Evolutionary conservation across 2,329 filamentous ascomycete genomes (phyloP).

Genomic region (Proliferodiscus dingleyae): DNA sequence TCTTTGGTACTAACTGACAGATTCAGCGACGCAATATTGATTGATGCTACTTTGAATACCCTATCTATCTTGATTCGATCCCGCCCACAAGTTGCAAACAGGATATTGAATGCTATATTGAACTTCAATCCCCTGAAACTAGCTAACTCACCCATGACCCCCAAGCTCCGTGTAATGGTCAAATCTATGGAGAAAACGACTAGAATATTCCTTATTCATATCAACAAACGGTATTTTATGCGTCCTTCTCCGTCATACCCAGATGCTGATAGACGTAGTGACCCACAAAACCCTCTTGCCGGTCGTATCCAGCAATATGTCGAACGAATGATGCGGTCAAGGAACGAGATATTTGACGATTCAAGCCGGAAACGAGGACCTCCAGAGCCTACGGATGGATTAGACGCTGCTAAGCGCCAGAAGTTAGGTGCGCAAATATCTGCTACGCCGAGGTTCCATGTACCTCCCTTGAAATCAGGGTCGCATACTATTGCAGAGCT

Average conservation of each 20-base stretch:
- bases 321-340: conserved; percentile 73
- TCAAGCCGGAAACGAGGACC: conserved; percentile 70
- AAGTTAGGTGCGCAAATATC: conserved; percentile 53
- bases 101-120: conserved; percentile 79
- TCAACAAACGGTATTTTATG: conserved; percentile 66
- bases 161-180: conserved; percentile 74
- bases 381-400: conserved; percentile 63
- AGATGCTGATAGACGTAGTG: conserved; percentile 46
- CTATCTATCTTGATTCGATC: conserved; percentile 78
- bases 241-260: conserved; percentile 1
- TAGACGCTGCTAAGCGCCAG: conserved; percentile 78
- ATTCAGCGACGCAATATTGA: conserved; percentile 73
- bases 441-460: conserved; percentile 20
- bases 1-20: conserved; percentile 34
- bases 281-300: conserved; percentile 71
- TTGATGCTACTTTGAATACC: conserved; percentile 89
- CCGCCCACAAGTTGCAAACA: conserved; percentile 74
- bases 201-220: conserved; percentile 74
- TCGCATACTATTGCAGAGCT: conserved; percentile 76
- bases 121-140: conserved; percentile 89
- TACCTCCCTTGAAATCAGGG: conserved; percentile 69
- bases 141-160: conserved; percentile 70
- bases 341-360: conserved; percentile 76
- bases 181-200: conserved; percentile 95
- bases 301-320: conserved; percentile 82